Evolutionary conservation across 768 basidiomycete species (phyloP).

Genomic region (Pholiota conissans): DNA sequence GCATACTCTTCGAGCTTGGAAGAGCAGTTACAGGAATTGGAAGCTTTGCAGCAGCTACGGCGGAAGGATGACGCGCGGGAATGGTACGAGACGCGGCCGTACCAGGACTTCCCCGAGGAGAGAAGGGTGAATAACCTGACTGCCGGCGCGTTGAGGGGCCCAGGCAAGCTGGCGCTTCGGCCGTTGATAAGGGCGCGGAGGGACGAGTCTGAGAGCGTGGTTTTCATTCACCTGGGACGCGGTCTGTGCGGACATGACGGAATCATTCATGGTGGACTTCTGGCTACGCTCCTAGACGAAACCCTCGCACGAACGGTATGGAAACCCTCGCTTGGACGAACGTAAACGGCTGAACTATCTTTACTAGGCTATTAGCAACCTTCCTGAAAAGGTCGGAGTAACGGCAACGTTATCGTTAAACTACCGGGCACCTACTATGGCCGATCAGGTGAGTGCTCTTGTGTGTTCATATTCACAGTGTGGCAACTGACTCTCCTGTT

Average conservation of each 20-base stretch:
- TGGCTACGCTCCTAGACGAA: conserved; percentile 92
- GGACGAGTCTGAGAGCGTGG: conserved; percentile 74
- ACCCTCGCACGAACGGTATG: conserved; percentile 72
- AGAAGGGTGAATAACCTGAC: conserved; percentile 81
- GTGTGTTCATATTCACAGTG: neutral
- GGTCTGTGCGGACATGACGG: conserved; percentile 93
- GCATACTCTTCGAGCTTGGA: conserved; percentile 66
- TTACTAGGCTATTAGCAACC: conserved; percentile 74
- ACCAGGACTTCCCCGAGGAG: conserved; percentile 66
- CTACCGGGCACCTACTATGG: conserved; percentile 86
- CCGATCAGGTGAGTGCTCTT: conserved; percentile 66
- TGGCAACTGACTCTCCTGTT: neutral
- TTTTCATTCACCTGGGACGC: conserved; percentile 80
- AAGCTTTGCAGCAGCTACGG: conserved; percentile 53
- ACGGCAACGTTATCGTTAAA: conserved; percentile 83
- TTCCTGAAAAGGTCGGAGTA: conserved; percentile 90
- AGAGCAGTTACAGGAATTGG: conserved; percentile 61
- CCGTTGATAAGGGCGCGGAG: conserved; percentile 73
- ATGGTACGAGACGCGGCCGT: conserved; percentile 84
- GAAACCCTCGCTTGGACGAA: neutral
- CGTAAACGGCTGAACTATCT: conserved; percentile 2
- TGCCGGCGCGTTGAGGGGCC: conserved; percentile 82
- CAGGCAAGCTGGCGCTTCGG: conserved; percentile 78
- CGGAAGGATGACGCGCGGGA: conserved; percentile 46
- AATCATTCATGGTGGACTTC: conserved; percentile 89